These are phyloP conservation scores for Talaromyces trachyspermus DNA, from an alignment of 495 filamentous ascomycete species.

Conservation along the genomic window DNA sequence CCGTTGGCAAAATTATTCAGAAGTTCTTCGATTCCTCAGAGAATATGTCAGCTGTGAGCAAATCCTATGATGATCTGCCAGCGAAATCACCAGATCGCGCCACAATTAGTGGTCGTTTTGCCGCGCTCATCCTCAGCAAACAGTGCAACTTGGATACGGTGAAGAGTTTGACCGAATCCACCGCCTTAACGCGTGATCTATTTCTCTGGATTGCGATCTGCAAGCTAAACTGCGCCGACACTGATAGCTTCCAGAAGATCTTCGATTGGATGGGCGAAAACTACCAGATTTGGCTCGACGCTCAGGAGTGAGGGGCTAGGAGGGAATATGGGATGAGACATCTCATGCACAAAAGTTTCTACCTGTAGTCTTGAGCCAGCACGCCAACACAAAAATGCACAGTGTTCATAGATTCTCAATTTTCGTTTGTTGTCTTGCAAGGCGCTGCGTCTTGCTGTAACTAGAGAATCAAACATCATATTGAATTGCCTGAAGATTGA, in stretches of 20 bases:
- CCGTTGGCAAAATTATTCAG: background rate
- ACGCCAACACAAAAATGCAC: too few relatives aligned
- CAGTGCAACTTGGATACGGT: background rate
- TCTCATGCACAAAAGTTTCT: too few relatives aligned
- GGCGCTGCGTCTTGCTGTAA: too few relatives aligned
- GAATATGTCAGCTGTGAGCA: background rate
- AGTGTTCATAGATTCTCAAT: background rate
- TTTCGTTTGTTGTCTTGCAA: background rate
- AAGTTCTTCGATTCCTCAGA: background rate
- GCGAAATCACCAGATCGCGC: background rate
- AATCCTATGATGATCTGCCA: background rate
- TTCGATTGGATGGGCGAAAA: background rate
- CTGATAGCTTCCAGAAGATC: background rate
- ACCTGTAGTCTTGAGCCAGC: too few relatives aligned
- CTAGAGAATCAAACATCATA: too few relatives aligned
- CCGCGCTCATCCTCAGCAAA: background rate
- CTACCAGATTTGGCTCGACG: background rate
- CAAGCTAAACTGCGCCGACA: background rate
- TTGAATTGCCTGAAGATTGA: too few relatives aligned
- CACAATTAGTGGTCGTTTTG: slow-evolving; percentile 2
- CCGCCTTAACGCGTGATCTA: background rate
- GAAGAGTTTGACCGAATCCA: background rate
- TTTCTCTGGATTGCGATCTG: background rate
- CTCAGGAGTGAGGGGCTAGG: background rate
- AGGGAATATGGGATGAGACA: too few relatives aligned